Conservation (phyloP, 202 grass and related monocot genomes). For the Zoysia matrella region DNA sequence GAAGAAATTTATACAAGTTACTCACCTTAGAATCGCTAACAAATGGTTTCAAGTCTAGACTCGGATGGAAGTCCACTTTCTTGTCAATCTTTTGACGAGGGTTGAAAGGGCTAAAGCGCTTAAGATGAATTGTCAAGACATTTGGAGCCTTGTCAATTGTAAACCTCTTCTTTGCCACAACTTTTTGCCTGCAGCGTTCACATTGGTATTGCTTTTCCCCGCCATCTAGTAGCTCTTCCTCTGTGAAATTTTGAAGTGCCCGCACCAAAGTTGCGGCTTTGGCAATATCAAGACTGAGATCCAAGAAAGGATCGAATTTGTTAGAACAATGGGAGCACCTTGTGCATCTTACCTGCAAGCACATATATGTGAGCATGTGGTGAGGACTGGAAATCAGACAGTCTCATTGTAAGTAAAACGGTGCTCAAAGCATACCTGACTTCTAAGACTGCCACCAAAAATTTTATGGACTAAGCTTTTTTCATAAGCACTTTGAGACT, state of each 20-base stretch:
- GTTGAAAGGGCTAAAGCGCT: conserved; percentile 86
- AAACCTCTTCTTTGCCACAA: conserved; percentile 83
- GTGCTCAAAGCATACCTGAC: conserved; percentile 66
- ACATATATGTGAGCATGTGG: conserved; percentile 21
- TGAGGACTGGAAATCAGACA: conserved; percentile 29
- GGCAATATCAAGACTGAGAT: conserved; percentile 96
- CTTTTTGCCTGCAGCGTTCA: conserved; percentile 89
- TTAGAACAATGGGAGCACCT: conserved; percentile 84
- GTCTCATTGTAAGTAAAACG: neutral
- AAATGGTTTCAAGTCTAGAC: conserved; percentile 85
- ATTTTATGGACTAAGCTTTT: conserved; percentile 98
- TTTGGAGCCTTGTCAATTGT: conserved; percentile 84
- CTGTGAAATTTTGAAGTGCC: conserved; percentile 81
- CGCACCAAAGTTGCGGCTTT: conserved; percentile 75
- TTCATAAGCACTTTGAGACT: conserved; percentile 90
- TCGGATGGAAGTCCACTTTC: conserved; percentile 80
- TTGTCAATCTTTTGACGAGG: conserved; percentile 92
- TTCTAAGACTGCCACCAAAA: conserved; percentile 90
- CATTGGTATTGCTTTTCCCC: conserved; percentile 91
- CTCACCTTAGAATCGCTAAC: conserved; percentile 85
- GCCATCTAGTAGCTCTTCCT: conserved; percentile 80
- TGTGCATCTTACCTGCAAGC: conserved; percentile 88
- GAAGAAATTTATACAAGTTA: conserved; percentile 28
- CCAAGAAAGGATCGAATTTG: conserved; percentile 94
- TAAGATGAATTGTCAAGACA: conserved; percentile 92